phyloP scores from a whole-genome alignment of 805 yeast species.

The Maudiozyma pseudohumilis region DNA sequence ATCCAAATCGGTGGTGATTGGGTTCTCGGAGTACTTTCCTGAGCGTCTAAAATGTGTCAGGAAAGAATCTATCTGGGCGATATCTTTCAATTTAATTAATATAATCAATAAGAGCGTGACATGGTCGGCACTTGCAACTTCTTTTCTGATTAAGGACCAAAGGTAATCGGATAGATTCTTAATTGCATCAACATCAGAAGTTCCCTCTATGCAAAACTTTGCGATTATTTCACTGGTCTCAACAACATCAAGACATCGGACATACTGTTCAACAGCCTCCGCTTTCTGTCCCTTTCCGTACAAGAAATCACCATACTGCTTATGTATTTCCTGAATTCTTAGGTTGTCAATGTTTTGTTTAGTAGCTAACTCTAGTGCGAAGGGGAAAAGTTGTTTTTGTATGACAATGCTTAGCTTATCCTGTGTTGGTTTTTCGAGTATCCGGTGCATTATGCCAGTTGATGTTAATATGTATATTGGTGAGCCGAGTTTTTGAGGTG shows the following conservation, averaged over 20 bases:
- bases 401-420: conserved; percentile 60
- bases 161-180: conserved; percentile 53
- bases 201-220: conserved; percentile 61
- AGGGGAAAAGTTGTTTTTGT: conserved; percentile 57
- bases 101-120: conserved; percentile 70
- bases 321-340: conserved; percentile 33
- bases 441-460: conserved; percentile 64
- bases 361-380: conserved; percentile 63
- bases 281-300: conserved; percentile 55
- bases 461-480: conserved; percentile 49
- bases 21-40: conserved; percentile 20
- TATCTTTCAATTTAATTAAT: conserved; percentile 63
- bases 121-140: conserved; percentile 65
- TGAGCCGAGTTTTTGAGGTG: conserved; percentile 32
- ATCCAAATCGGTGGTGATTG: conserved; percentile 27
- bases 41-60: conserved; percentile 33
- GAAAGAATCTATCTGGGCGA: conserved; percentile 47
- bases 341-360: conserved; percentile 20
- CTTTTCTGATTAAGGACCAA: conserved; percentile 45
- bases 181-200: conserved; percentile 23
- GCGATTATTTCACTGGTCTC: conserved; percentile 70
- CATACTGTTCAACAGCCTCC: conserved; percentile 67
- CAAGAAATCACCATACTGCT: conserved; percentile 60
- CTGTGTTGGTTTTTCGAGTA: conserved; percentile 56
- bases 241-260: conserved; percentile 43